phyloP scores from a whole-genome alignment of 2,329 filamentous ascomycete species.

The Trichoderma polysporum region DNA sequence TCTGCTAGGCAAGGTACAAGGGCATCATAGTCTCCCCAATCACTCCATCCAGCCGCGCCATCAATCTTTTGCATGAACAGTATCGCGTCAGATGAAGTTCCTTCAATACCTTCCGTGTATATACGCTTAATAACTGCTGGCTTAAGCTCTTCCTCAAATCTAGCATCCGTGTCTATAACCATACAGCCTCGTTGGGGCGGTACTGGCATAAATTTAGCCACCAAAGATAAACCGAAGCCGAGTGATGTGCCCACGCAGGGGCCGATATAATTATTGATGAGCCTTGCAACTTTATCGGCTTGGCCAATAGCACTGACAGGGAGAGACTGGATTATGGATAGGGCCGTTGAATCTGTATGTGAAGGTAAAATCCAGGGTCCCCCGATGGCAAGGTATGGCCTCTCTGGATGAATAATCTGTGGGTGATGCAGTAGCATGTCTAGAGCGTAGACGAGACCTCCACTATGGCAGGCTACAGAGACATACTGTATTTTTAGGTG shows the following conservation, averaged over 20 bases:
- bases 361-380: constrained; percentile 35
- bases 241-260: constrained; percentile 24
- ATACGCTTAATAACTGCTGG: constrained; percentile 26
- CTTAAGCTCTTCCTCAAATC: constrained; percentile 27
- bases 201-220: background rate
- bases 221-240: constrained; percentile 3
- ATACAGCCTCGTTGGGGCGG: background rate
- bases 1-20: constrained; percentile 30
- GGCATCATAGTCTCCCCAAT: constrained; percentile 35
- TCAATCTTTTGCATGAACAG: constrained; percentile 31
- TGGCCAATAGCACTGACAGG: constrained; percentile 25
- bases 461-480: constrained; percentile 32
- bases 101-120: constrained; percentile 28
- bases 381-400: constrained; percentile 31
- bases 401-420: constrained; percentile 28
- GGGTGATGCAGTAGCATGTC: constrained; percentile 34
- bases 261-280: constrained; percentile 26
- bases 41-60: constrained; percentile 28
- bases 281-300: constrained; percentile 25
- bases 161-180: constrained; percentile 8
- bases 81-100: constrained; percentile 31
- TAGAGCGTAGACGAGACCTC: constrained; percentile 34
- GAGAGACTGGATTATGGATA: constrained; percentile 27
- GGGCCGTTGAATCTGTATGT: constrained; percentile 26
- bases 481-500: constrained; percentile 36